Base-by-base conservation (phyloP, 2,329 filamentous ascomycete species). In the Thelonectria discophora region DNA sequence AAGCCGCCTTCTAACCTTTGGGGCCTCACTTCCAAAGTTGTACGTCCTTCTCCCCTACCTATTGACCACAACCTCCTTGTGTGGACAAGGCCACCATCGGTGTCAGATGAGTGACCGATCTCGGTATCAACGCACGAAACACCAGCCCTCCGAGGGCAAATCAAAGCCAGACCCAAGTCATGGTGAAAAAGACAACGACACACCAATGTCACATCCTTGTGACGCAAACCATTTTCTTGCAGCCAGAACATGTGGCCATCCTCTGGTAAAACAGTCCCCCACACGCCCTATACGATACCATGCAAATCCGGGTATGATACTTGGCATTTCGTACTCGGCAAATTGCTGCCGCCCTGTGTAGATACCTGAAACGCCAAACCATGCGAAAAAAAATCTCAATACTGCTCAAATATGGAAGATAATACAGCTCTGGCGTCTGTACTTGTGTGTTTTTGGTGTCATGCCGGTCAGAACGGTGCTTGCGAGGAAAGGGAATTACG, bases 231-330 rank as follows among this genome's bases (percentile, higher is more conserved):
- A 40, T 48, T 7, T 6, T 27, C 7, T 8, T 27, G 17, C 15
- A 1, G 34, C 27, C 27, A 15, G 34, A 37, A 15, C 34, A 37
- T 37, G 34, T 15, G 12, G 34, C 11, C 12, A 4, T 12, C 34
- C 34, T 37, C 34, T 13, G 34, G 3, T 37, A 37, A 55, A 61
- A 66, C 55, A 68, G 63, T 66, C 69, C 68, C 64, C 63, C 58
- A 66, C 58, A 63, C 64, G 60, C 69, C 70, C 64, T 37, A 64
- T 65, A 37, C 34, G 7, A 11, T 72, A 65, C 58, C 69, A 73
- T 72, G 69, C 70, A 70, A 62, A 68, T 65, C 68, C 65, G 68
- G 65, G 69, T 70, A 66, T 69, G 68, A 71, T 72, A 61, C 32
- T 50, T 63, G 66, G 62, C 60, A 66, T 65, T 67, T 56, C 57